Conservation (phyloP, 2,329 filamentous ascomycete genomes). For the Neocatenulostroma microsporum region DNA sequence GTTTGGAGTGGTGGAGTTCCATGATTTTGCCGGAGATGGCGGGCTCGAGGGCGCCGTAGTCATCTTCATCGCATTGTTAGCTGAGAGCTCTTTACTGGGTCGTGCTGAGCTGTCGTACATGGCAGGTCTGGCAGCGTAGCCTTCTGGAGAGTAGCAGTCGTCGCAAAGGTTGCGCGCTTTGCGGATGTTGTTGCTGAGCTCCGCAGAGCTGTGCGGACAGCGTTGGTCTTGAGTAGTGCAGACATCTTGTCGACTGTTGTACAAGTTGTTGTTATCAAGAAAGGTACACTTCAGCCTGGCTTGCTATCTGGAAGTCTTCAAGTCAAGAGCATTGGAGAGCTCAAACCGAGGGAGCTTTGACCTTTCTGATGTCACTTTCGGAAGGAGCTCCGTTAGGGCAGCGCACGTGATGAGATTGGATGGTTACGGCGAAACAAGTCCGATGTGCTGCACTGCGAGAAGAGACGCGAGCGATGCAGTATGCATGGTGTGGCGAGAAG, state of each 20-base stretch:
- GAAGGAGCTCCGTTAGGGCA: no score
- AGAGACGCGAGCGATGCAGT: no score
- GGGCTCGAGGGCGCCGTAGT: slow-evolving; percentile 62
- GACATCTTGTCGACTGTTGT: slow-evolving; percentile 62
- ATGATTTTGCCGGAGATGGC: slow-evolving; percentile 72
- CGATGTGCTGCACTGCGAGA: no score
- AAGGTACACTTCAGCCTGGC: no score
- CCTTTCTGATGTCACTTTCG: no score
- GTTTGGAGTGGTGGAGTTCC: slow-evolving; percentile 71
- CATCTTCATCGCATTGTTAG: slow-evolving; percentile 57
- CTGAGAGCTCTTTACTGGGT: background rate
- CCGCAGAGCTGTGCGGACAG: slow-evolving; percentile 62
- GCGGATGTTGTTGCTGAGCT: slow-evolving; percentile 55
- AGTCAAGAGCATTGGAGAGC: background rate
- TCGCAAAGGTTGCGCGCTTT: slow-evolving; percentile 55
- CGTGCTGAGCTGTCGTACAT: slow-evolving; percentile 46
- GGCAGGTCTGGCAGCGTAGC: slow-evolving; percentile 84
- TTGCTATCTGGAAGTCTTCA: background rate
- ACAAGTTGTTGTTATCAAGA: no score
- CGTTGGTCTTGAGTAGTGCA: slow-evolving; percentile 62
- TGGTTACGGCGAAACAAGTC: no score
- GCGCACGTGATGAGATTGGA: no score
- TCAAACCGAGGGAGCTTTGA: background rate
- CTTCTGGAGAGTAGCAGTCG: slow-evolving; percentile 77
- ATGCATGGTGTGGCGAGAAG: no score